Base-by-base conservation (phyloP, 1,284 basidiomycete genomes). In the Mycena sp. region DNA sequence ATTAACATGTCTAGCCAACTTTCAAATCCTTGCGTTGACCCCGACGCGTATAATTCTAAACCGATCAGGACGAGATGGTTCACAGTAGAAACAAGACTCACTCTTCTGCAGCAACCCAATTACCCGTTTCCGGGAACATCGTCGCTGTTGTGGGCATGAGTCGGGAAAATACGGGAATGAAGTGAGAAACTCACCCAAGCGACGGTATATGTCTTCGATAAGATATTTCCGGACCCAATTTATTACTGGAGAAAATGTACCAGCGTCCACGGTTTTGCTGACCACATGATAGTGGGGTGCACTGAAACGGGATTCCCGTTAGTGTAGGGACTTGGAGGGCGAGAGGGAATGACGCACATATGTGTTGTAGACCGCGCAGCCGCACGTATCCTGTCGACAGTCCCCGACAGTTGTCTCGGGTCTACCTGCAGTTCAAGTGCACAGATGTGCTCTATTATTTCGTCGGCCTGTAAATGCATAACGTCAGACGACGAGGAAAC, bases 261-360 rank as follows among this genome's bases (percentile, higher is more conserved):
- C 80, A 18, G 74, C 78, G 11, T 79, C 66, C 3, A 86, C 72
- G 3, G 74, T 77, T 72, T 80, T 84, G 74, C 87, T 88, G 38
- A 85, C 78, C 54, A 91, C 85, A 73, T 88, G 82, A 73, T 92
- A 91, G 77, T 89, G 86, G 0, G 91, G 90, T 4, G 89, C 84
- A 62, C 89, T 91, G 72, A 6, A 57, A 25, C 41, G 48, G 41
- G 54, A 13, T 48, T 7, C 3, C 9, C n/a, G 48, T 50, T n/a
- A n/a, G 48, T 50, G 8, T 50, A n/a, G 10, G 48, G 48, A n/a
- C 41, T 44, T 50, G 2, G 48, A 22, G 22, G 9, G n/a, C 16
- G 13, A 38, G 59, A 30, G 59, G 62, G 22, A 71, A 54, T 30
- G 13, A 76, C 87, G 39, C 76, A 91, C 89, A 93, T 86, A 74